Evolutionary conservation across 1,284 basidiomycete genomes (phyloP).

Genomic region (Ceratobasidium theobromae): DNA sequence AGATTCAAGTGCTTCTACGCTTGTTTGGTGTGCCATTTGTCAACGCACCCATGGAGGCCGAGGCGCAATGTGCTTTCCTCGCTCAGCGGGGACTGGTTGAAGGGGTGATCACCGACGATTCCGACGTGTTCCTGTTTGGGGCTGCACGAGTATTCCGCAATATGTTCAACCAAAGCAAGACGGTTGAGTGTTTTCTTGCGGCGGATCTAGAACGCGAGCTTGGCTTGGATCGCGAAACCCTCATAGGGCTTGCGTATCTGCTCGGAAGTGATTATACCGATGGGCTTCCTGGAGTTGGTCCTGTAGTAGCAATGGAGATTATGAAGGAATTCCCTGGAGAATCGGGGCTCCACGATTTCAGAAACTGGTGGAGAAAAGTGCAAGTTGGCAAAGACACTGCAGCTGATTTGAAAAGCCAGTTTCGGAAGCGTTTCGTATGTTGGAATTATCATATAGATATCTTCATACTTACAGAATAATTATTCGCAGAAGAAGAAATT

Average conservation of each 20-base stretch:
- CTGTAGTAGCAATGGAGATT: slow-evolving; percentile 95
- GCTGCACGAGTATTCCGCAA: slow-evolving; percentile 94
- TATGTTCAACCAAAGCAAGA: slow-evolving; percentile 99
- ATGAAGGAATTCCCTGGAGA: slow-evolving; percentile 86
- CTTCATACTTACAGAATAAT: background rate
- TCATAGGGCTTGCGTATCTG: slow-evolving; percentile 89
- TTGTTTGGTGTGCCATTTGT: slow-evolving; percentile 98
- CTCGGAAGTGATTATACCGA: slow-evolving; percentile 97
- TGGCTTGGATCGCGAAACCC: slow-evolving; percentile 81
- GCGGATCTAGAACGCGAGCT: slow-evolving; percentile 87
- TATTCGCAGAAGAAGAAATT: slow-evolving; percentile 80
- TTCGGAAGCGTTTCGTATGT: slow-evolving; percentile 83
- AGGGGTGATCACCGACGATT: slow-evolving; percentile 98
- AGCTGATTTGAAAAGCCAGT: slow-evolving; percentile 70
- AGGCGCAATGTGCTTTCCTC: slow-evolving; percentile 96
- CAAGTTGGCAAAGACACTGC: slow-evolving; percentile 83
- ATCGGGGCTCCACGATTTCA: slow-evolving; percentile 82
- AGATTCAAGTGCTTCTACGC: slow-evolving; percentile 92
- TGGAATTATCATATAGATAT: background rate
- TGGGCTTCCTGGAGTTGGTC: slow-evolving; percentile 93
- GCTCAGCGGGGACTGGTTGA: slow-evolving; percentile 85
- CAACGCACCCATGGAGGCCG: slow-evolving; percentile 98
- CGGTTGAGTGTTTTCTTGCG: slow-evolving; percentile 91
- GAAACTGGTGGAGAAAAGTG: slow-evolving; percentile 94
- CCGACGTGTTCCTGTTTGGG: slow-evolving; percentile 98